Conservation (phyloP, 176 grass and related monocot species). For the Cymbopogon citratus region DNA sequence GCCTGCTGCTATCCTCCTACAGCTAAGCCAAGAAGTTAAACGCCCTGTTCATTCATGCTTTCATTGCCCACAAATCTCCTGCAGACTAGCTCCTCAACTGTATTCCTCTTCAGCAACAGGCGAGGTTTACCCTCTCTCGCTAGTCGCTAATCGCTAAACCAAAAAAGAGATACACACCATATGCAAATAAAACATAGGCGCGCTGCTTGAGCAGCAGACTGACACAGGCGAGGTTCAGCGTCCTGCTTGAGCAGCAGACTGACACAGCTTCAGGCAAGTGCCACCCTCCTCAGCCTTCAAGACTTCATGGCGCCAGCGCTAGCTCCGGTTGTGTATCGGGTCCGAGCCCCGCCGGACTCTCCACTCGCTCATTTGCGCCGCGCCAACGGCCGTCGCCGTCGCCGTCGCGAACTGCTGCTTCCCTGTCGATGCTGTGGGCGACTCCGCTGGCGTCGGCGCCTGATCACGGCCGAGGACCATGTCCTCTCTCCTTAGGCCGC, state of each 20-base stretch:
- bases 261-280: neutral
- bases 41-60: neutral
- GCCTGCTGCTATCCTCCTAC: slow-evolving; percentile 11
- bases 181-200: no score
- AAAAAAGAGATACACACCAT: neutral
- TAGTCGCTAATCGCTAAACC: neutral
- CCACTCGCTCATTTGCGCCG: slow-evolving; percentile 43
- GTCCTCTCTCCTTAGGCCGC: slow-evolving; percentile 35
- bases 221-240: no score
- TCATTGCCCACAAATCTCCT: slow-evolving; percentile 3
- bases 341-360: slow-evolving; percentile 54
- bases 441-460: neutral
- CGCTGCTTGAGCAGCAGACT: no score
- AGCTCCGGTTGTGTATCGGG: slow-evolving; percentile 63
- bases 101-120: neutral
- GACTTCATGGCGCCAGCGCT: neutral
- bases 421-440: neutral
- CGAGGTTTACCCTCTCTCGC: neutral
- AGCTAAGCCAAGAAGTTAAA: slow-evolving; percentile 15
- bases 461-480: slow-evolving; percentile 8
- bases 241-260: neutral
- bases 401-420: slow-evolving; percentile 13
- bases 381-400: slow-evolving; percentile 5
- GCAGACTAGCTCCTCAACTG: neutral
- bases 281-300: neutral